Conservation (phyloP, 2,329 filamentous ascomycete species). For the Aspergillus pseudonomiae region DNA sequence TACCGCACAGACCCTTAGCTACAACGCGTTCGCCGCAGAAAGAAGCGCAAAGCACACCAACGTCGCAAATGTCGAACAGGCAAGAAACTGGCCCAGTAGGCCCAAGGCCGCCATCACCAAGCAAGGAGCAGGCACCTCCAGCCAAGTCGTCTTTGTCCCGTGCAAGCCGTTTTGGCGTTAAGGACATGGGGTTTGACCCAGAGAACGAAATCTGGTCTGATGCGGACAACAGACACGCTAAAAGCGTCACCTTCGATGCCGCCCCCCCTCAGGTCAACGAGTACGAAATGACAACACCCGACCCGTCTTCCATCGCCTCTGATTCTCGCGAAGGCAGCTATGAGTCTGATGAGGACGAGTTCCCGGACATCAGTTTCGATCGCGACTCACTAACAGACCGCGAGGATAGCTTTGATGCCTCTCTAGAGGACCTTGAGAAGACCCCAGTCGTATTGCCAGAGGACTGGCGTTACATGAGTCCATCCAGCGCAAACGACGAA, state of each 20-base stretch:
- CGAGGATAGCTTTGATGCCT: constrained; percentile 94
- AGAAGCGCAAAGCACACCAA: constrained; percentile 71
- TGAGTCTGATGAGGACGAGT: constrained; percentile 73
- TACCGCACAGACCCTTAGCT: constrained; percentile 80
- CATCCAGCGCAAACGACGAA: constrained; percentile 60
- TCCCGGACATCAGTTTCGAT: constrained; percentile 63
- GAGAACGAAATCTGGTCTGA: constrained; percentile 70
- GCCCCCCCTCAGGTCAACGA: constrained; percentile 94
- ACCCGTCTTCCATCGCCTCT: constrained; percentile 87
- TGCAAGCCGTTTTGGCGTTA: constrained; percentile 60
- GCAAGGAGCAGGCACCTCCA: constrained; percentile 74
- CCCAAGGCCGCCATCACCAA: constrained; percentile 56
- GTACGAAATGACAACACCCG: constrained; percentile 96
- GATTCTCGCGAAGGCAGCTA: constrained; percentile 92
- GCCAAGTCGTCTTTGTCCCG: constrained; percentile 86
- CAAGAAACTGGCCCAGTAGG: constrained; percentile 21
- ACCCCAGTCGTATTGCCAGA: constrained; percentile 97
- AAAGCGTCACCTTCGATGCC: constrained; percentile 96
- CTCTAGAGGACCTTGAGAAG: constrained; percentile 92
- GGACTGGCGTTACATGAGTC: constrained; percentile 85
- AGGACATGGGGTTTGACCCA: constrained; percentile 65
- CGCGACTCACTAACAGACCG: constrained; percentile 63
- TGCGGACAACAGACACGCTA: constrained; percentile 79
- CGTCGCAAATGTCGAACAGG: constrained; percentile 36
- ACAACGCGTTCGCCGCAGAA: constrained; percentile 60